These are phyloP conservation scores for Tetrastigma voinierianum DNA, from an alignment of 164 flowering plant species.

Conservation along the genomic window DNA sequence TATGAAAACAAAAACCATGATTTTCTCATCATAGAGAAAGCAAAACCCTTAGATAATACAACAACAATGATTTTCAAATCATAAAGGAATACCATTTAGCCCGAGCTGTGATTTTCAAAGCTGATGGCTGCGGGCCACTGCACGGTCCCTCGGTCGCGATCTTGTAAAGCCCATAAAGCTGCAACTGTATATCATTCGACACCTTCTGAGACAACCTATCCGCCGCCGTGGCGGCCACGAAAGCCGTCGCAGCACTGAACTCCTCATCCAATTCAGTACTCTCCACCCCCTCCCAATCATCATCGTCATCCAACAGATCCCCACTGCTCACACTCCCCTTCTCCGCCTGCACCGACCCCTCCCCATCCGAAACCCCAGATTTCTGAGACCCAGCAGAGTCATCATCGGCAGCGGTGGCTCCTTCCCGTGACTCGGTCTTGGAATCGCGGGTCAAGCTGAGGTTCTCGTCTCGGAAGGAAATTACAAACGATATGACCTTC, in stretches of 20 bases:
- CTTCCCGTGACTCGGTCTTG: background rate
- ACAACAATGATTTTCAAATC: background rate
- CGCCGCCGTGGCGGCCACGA: conserved; percentile 87
- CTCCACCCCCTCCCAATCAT: conserved; percentile 98
- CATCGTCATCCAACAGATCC: conserved; percentile 51
- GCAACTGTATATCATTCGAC: conserved; percentile 69
- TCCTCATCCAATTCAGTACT: conserved; percentile 87
- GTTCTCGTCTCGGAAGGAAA: conserved; percentile 64
- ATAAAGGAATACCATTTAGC: conserved; percentile 77
- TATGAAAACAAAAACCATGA: background rate
- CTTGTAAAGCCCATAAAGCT: conserved; percentile 89
- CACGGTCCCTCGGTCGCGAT: conserved; percentile 98
- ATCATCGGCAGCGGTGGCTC: background rate
- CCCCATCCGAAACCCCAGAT: conserved; percentile 18
- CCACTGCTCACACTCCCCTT: conserved; percentile 35
- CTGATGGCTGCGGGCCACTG: conserved; percentile 77
- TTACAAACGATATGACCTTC: conserved; percentile 73
- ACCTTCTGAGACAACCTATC: conserved; percentile 68
- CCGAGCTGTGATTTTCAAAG: conserved; percentile 83
- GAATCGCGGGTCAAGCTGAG: conserved; percentile 41
- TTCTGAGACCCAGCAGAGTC: conserved; percentile 3
- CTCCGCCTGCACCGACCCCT: conserved; percentile 41
- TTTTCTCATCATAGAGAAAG: background rate
- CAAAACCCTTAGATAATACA: background rate
- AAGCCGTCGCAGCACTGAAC: conserved; percentile 92